Evolutionary conservation across 176 grass and related monocot genomes (phyloP).

Genomic region (Raddia guianensis): DNA sequence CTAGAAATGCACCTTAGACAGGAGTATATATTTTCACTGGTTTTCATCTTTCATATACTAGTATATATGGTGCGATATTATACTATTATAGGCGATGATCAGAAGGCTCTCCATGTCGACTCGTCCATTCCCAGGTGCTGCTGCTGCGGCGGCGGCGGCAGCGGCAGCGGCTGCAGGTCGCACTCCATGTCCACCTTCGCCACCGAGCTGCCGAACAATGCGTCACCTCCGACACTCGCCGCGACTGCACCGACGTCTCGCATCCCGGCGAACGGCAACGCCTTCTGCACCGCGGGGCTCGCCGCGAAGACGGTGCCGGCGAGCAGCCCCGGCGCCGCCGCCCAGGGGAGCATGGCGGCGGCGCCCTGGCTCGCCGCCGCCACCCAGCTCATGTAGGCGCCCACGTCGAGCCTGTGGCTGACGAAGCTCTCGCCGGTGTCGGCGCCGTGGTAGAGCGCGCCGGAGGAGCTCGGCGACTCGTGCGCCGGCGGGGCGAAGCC

Average conservation of each 20-base stretch:
- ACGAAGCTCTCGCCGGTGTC: constrained; percentile 30
- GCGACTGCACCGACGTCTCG: constrained; percentile 16
- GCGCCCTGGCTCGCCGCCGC: constrained; percentile 53
- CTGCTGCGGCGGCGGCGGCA: constrained; percentile 27
- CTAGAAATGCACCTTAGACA: not conserved
- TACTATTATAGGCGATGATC: not conserved
- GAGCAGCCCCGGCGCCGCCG: constrained; percentile 33
- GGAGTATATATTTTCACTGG: not conserved
- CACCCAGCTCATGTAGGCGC: constrained; percentile 75
- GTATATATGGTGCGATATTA: not conserved
- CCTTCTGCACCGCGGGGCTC: constrained; percentile 51
- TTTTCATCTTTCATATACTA: not conserved
- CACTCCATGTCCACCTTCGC: constrained; percentile 57
- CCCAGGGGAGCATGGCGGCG: constrained; percentile 59
- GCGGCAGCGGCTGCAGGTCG: constrained; percentile 40
- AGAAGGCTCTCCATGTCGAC: constrained; percentile 67
- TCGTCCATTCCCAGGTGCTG: constrained; percentile 54
- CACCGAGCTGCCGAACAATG: constrained; percentile 46
- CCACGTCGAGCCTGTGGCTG: constrained; percentile 56
- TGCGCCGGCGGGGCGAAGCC: constrained; percentile 40
- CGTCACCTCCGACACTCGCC: constrained; percentile 37
- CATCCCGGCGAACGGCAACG: constrained; percentile 42
- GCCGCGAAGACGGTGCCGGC: constrained; percentile 48
- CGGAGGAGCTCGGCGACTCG: constrained; percentile 9
- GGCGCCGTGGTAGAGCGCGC: constrained; percentile 13